Evolutionary conservation across 352 stramenopile genomes (phyloP).

Genomic region (Globisporangium yorkense): DNA sequence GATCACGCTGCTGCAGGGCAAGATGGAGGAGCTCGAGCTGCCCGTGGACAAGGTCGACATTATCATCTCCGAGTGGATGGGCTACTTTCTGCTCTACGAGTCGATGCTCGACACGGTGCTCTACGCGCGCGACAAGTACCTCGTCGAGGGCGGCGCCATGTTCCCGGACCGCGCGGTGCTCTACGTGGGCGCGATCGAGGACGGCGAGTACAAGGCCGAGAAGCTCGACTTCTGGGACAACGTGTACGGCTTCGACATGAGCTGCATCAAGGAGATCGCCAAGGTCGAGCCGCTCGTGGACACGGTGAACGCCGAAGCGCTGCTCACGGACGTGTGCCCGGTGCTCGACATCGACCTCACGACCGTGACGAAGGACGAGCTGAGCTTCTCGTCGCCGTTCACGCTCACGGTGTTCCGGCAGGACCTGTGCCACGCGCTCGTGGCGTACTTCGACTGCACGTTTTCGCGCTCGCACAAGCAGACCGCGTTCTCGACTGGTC

Average conservation of each 20-base stretch:
- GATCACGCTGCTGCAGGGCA: constrained; percentile 94
- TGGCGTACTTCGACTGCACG: constrained; percentile 97
- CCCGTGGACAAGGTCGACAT: constrained; percentile 94
- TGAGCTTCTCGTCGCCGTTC: constrained; percentile 92
- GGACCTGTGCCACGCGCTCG: constrained; percentile 95
- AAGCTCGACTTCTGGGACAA: constrained; percentile 98
- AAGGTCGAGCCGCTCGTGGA: constrained; percentile 97
- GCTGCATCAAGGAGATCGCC: constrained; percentile 95
- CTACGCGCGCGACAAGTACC: constrained; percentile 95
- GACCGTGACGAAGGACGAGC: constrained; percentile 92
- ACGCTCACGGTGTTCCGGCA: constrained; percentile 88
- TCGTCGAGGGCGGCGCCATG: constrained; percentile 89
- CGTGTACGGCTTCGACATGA: constrained; percentile 99
- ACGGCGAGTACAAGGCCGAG: constrained; percentile 92
- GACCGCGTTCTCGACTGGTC: constrained; percentile 94
- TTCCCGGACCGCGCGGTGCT: constrained; percentile 96
- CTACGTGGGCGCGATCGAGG: constrained; percentile 94
- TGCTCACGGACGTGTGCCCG: constrained; percentile 89
- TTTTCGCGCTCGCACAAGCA: constrained; percentile 96
- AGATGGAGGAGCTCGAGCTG: constrained; percentile 93
- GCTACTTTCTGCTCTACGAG: constrained; percentile 97
- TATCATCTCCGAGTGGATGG: constrained; percentile 99
- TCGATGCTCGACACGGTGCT: constrained; percentile 98
- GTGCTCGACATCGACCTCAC: constrained; percentile 92
- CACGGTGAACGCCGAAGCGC: constrained; percentile 89